Percentiles rank a stretch among this genome's conserved stretches.
phyloP scores from a whole-genome alignment of 805 yeast species.

The Metschnikowia lachancei region DNA sequence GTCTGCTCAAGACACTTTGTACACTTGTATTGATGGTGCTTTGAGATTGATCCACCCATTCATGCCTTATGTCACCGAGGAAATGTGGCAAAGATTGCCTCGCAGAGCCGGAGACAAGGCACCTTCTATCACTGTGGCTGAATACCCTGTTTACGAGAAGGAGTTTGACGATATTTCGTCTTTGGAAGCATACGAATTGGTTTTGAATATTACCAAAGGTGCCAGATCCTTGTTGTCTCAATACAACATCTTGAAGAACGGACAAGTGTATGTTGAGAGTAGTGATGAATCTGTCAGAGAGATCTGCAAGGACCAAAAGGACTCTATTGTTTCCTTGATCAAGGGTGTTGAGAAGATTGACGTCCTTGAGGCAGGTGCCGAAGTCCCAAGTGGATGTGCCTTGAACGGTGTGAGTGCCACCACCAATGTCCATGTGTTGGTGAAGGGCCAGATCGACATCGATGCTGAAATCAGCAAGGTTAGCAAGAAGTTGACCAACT shows the following conservation, averaged over 20 bases:
- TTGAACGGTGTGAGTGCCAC: slow-evolving; percentile 76
- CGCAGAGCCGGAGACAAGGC: slow-evolving; percentile 71
- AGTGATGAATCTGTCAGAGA: slow-evolving; percentile 44
- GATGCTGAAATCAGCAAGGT: slow-evolving; percentile 89
- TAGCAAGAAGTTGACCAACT: slow-evolving; percentile 66
- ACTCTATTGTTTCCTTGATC: slow-evolving; percentile 85
- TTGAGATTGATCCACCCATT: slow-evolving; percentile 92
- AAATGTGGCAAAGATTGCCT: slow-evolving; percentile 98
- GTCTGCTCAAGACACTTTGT: slow-evolving; percentile 91
- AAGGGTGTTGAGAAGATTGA: slow-evolving; percentile 80
- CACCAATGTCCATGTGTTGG: slow-evolving; percentile 83
- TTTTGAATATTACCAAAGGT: slow-evolving; percentile 81
- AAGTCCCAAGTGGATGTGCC: slow-evolving; percentile 88
- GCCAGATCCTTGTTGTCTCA: slow-evolving; percentile 91
- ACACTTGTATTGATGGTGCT: slow-evolving; percentile 89
- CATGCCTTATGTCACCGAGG: slow-evolving; percentile 97
- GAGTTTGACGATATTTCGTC: slow-evolving; percentile 65
- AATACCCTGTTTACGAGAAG: slow-evolving; percentile 65
- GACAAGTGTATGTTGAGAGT: slow-evolving; percentile 81
- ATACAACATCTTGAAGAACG: slow-evolving; percentile 84
- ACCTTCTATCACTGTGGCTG: slow-evolving; percentile 71
- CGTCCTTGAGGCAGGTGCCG: slow-evolving; percentile 52
- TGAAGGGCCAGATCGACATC: slow-evolving; percentile 90
- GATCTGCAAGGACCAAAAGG: slow-evolving; percentile 67
- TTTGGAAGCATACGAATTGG: slow-evolving; percentile 73